phyloP scores from a whole-genome alignment of 768 basidiomycete species.

The Collybia nuda region DNA sequence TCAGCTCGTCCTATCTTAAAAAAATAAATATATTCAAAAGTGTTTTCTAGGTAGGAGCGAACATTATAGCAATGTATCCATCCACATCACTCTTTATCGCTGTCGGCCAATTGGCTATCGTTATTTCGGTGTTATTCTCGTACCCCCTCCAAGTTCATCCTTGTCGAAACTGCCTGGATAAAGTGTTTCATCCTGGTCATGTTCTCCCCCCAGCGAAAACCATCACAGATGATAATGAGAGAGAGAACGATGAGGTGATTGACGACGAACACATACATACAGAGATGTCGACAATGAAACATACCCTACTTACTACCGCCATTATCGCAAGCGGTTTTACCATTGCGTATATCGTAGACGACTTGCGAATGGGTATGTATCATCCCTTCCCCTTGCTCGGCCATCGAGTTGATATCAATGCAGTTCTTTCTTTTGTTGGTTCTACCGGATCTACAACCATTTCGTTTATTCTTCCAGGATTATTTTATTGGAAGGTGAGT shows the following conservation, averaged over 20 bases:
- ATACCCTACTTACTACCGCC: constrained; percentile 63
- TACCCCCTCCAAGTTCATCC: constrained; percentile 96
- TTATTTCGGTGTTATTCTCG: constrained; percentile 85
- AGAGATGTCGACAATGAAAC: constrained; percentile 71
- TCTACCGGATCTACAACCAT: constrained; percentile 96
- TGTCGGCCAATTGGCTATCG: constrained; percentile 90
- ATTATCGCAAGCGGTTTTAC: constrained; percentile 67
- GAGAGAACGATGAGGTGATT: constrained; percentile 42
- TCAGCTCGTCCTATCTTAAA: constrained; percentile 25
- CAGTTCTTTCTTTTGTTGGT: constrained; percentile 92
- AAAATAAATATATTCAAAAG: neutral
- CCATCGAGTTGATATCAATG: constrained; percentile 22
- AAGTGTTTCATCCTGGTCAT: constrained; percentile 65
- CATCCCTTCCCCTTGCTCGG: constrained; percentile 5
- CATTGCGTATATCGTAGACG: constrained; percentile 76
- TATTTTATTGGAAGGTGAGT: constrained; percentile 89
- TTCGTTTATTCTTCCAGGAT: constrained; percentile 91
- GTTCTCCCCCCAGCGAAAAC: constrained; percentile 23
- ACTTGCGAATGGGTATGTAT: constrained; percentile 70
- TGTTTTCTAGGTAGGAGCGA: constrained; percentile 69
- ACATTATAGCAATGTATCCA: constrained; percentile 95
- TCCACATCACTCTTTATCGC: constrained; percentile 91
- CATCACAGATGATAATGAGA: constrained; percentile 32
- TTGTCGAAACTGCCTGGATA: constrained; percentile 88
- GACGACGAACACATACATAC: constrained; percentile 53